Conservation (phyloP, 2,329 filamentous ascomycete species). For the Lachnellula hyalina region DNA sequence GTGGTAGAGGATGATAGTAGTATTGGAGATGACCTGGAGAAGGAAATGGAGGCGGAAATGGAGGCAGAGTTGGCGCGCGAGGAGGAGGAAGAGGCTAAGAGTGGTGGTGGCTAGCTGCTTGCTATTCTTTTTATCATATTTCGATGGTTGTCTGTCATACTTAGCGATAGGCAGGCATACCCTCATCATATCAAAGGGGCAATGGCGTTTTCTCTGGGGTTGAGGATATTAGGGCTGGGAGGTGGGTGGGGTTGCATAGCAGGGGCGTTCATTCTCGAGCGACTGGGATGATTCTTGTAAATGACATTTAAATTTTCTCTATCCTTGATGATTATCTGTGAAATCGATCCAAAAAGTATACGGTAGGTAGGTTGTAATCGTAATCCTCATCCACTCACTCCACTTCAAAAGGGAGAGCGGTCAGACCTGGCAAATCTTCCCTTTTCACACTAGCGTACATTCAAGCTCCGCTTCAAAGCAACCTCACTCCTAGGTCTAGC, state of each 20-base stretch:
- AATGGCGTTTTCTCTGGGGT: not conserved
- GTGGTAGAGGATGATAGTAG: slow-evolving; percentile 49
- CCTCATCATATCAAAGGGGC: not conserved
- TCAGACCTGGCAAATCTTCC: not conserved
- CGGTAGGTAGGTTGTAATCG: no score
- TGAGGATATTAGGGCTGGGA: not conserved
- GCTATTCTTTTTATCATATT: not conserved
- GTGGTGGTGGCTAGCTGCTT: slow-evolving; percentile 7
- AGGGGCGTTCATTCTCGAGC: not conserved
- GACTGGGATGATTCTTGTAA: not conserved
- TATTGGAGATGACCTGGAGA: slow-evolving; percentile 40
- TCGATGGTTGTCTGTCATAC: not conserved
- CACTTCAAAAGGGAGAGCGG: not conserved
- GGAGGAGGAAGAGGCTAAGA: not conserved
- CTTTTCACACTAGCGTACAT: not conserved
- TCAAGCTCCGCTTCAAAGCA: not conserved
- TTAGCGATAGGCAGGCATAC: not conserved
- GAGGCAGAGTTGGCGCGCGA: slow-evolving; percentile 24
- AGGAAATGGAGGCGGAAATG: slow-evolving; percentile 21
- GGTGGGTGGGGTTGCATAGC: slow-evolving; percentile 3
- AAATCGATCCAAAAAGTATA: no score
- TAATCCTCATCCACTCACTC: no score
- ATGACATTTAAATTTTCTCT: no score
- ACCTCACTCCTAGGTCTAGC: not conserved
- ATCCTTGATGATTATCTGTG: no score